A percentile compares a stretch with the other conserved stretches of the same genome.
phyloP scores from a whole-genome alignment of 2,329 filamentous ascomycete species.

The Xylariaceae sp. region DNA sequence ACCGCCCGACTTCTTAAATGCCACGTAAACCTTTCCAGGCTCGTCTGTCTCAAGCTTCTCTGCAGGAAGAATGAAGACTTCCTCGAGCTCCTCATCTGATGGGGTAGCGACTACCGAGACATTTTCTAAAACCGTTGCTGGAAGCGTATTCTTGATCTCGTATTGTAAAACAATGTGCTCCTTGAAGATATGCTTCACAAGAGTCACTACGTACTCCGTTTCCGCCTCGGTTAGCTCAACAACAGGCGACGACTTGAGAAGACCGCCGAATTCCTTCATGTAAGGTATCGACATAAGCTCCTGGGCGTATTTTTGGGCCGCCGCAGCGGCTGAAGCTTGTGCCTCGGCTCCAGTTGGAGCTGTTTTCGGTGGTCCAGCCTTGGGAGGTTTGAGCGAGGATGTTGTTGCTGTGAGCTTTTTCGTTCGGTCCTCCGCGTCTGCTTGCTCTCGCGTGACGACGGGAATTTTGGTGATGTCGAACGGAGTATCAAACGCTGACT shows the following conservation, averaged over 20 bases:
- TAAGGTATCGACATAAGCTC: constrained; percentile 87
- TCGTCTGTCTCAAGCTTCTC: constrained; percentile 78
- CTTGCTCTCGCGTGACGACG: constrained; percentile 91
- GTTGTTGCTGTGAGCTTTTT: constrained; percentile 95
- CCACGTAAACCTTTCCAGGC: constrained; percentile 90
- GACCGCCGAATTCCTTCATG: constrained; percentile 79
- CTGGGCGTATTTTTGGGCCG: constrained; percentile 83
- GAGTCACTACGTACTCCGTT: constrained; percentile 91
- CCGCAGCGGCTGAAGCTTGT: constrained; percentile 70
- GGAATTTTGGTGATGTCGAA: constrained; percentile 92
- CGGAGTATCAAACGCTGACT: constrained; percentile 73
- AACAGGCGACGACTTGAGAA: constrained; percentile 84
- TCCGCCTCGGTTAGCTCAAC: constrained; percentile 94
- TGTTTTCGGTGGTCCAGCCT: constrained; percentile 70
- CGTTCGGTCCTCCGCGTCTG: constrained; percentile 89
- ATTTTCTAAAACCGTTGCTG: constrained; percentile 84
- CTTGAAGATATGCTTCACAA: constrained; percentile 97
- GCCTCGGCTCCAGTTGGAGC: constrained; percentile 66
- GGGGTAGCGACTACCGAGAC: constrained; percentile 79
- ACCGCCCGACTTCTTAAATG: constrained; percentile 79
- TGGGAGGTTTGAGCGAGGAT: constrained; percentile 89
- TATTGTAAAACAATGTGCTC: constrained; percentile 94
- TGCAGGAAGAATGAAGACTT: constrained; percentile 90
- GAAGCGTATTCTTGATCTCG: constrained; percentile 94
- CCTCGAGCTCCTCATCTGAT: constrained; percentile 73